Percentiles rank a stretch among this genome's conserved stretches.
These are phyloP conservation scores for Arthroderma sp. DNA, from an alignment of 2,329 filamentous ascomycete genomes.

Conservation along the genomic window DNA sequence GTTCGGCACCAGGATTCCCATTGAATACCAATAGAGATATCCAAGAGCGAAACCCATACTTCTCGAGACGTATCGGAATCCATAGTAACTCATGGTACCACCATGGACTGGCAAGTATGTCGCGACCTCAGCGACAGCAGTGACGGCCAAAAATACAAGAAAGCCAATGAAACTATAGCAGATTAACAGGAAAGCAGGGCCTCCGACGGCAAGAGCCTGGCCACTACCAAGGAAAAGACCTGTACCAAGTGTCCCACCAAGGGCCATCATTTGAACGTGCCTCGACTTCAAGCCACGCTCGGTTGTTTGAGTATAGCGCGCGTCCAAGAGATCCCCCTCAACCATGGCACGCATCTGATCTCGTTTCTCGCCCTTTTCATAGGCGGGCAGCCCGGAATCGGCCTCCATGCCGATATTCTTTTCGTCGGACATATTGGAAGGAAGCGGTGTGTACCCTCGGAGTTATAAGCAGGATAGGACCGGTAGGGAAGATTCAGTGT, in stretches of 20 bases:
- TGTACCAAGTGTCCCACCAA: conserved; percentile 26
- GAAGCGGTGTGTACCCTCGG: too few relatives aligned
- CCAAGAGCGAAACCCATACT: conserved; percentile 32
- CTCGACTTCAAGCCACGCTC: conserved; percentile 30
- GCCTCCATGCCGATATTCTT: too few relatives aligned
- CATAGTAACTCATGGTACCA: conserved; percentile 32
- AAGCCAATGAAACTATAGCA: conserved; percentile 39
- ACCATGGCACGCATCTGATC: conserved; percentile 22
- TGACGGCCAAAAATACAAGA: conserved; percentile 37
- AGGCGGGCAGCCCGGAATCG: too few relatives aligned
- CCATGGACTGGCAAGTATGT: conserved; percentile 33
- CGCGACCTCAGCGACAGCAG: conserved; percentile 29
- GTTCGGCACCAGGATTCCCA: conserved; percentile 36
- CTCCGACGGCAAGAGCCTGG: conserved; percentile 39
- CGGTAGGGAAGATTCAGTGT: too few relatives aligned
- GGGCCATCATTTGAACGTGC: conserved; percentile 31
- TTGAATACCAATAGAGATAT: conserved; percentile 36
- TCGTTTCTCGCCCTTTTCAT: conserved; percentile 14
- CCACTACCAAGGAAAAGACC: conserved; percentile 44
- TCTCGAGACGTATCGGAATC: conserved; percentile 30
- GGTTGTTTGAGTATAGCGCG: conserved; percentile 24
- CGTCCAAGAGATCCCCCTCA: conserved; percentile 27
- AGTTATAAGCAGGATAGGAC: too few relatives aligned
- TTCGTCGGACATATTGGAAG: too few relatives aligned
- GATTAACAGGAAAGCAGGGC: conserved; percentile 39